Evolutionary conservation across 192 early-diverging fungal species (phyloP).

Genomic region (Coemansia sp.): DNA sequence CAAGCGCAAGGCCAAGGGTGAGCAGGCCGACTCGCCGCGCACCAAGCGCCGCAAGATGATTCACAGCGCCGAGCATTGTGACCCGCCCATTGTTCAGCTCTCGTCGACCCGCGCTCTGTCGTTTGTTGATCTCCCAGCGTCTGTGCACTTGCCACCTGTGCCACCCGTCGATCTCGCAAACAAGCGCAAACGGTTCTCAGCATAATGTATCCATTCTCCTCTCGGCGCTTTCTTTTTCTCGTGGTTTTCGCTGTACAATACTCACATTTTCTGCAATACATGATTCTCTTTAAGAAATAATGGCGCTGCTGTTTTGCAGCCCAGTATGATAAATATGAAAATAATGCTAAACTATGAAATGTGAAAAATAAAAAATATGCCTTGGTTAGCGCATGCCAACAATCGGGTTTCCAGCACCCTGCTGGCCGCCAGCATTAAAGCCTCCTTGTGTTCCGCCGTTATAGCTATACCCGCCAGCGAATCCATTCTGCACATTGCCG

Average conservation of each 20-base stretch:
- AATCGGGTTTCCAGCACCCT: too few species aligned
- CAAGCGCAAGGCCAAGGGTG: conserved; percentile 39
- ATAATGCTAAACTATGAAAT: background rate
- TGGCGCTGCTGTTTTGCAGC: background rate
- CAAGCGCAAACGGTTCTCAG: conserved; percentile 15
- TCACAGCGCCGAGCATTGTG: conserved; percentile 8
- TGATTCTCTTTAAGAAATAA: too few species aligned
- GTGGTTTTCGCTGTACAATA: too few species aligned
- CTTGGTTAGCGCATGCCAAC: too few species aligned
- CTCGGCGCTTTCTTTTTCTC: too few species aligned
- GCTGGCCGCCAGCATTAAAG: too few species aligned
- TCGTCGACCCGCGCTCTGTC: background rate
- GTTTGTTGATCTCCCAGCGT: background rate
- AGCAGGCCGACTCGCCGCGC: conserved; percentile 37
- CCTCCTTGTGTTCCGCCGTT: background rate
- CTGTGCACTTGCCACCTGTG: conserved; percentile 6
- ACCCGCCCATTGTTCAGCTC: background rate
- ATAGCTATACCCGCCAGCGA: background rate
- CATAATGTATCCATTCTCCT: background rate
- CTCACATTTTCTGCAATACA: too few species aligned
- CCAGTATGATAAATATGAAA: too few species aligned
- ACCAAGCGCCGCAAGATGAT: conserved; percentile 49
- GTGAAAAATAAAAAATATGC: background rate
- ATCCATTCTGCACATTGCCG: too few species aligned
- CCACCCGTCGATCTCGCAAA: background rate